Conservation (phyloP, 2,329 filamentous ascomycete genomes). For the Hymenoscyphus fraxineus region DNA sequence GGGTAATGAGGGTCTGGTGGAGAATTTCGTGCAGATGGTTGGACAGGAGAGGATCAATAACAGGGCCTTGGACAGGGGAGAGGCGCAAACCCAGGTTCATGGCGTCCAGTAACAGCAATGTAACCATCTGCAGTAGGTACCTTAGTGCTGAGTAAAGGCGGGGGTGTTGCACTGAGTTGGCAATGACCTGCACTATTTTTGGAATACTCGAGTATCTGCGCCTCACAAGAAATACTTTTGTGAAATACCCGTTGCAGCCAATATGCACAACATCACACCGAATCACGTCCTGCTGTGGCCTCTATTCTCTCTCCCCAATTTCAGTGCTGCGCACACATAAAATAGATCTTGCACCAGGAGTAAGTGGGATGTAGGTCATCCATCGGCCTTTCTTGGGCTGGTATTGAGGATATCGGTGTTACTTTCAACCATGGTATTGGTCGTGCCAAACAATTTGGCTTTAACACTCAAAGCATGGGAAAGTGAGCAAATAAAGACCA, state of each 20-base stretch:
- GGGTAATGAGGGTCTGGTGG: not conserved
- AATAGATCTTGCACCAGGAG: not conserved
- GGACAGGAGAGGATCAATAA: not conserved
- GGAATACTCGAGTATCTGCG: not conserved
- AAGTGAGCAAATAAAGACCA: not conserved
- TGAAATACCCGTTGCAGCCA: constrained; percentile 1
- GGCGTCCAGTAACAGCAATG: not conserved
- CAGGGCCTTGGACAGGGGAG: not conserved
- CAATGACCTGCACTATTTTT: not conserved
- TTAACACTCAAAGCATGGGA: not conserved
- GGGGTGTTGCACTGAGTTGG: constrained; percentile 1
- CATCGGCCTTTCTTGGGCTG: not conserved
- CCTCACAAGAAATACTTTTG: constrained; percentile 6
- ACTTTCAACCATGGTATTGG: not conserved
- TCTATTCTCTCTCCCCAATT: not conserved
- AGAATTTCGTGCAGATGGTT: constrained; percentile 2
- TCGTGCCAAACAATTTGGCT: not conserved
- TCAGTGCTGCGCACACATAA: constrained; percentile 1
- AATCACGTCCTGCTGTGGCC: constrained; percentile 3
- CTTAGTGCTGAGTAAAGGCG: constrained; percentile 2
- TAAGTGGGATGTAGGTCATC: not conserved
- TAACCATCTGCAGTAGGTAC: not conserved
- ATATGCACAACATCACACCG: constrained; percentile 6
- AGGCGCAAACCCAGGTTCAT: not conserved
- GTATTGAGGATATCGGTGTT: not conserved